Evolutionary conservation across 2,329 filamentous ascomycete species (phyloP).

Genomic region (Rutstroemia sp.): DNA sequence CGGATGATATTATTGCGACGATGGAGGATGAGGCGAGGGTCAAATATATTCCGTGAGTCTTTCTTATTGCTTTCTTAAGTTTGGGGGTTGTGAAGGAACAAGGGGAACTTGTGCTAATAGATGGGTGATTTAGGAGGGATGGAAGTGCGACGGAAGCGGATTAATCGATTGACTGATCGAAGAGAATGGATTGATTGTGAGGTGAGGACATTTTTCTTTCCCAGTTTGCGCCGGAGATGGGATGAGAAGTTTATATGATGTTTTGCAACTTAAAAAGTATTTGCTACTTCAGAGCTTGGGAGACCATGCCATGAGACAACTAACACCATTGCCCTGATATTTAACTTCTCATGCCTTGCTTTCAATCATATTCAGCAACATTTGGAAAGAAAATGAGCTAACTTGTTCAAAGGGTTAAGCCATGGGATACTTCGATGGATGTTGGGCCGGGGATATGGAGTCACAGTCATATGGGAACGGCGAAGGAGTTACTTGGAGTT

Average conservation of each 20-base stretch:
- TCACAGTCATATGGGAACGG: background rate
- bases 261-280: conserved; percentile 85
- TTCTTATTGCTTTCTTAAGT: background rate
- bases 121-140: conserved; percentile 38
- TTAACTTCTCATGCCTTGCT: conserved; percentile 16
- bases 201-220: background rate
- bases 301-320: conserved; percentile 90
- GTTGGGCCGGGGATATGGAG: background rate
- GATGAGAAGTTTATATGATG: conserved; percentile 58
- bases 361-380: background rate
- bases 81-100: too few species aligned
- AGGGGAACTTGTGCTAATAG: too few species aligned
- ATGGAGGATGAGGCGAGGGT: conserved; percentile 58
- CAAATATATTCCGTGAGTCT: conserved; percentile 57
- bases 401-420: background rate
- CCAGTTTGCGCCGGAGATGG: background rate
- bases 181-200: background rate
- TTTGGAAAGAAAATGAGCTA: background rate
- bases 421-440: background rate
- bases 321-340: conserved; percentile 81
- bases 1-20: conserved; percentile 54
- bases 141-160: conserved; percentile 40
- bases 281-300: conserved; percentile 99
- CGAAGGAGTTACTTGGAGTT: background rate
- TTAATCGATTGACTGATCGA: conserved; percentile 8